Conservation (phyloP, 163 green algal genomes). For the Scenedesmus sp. region DNA sequence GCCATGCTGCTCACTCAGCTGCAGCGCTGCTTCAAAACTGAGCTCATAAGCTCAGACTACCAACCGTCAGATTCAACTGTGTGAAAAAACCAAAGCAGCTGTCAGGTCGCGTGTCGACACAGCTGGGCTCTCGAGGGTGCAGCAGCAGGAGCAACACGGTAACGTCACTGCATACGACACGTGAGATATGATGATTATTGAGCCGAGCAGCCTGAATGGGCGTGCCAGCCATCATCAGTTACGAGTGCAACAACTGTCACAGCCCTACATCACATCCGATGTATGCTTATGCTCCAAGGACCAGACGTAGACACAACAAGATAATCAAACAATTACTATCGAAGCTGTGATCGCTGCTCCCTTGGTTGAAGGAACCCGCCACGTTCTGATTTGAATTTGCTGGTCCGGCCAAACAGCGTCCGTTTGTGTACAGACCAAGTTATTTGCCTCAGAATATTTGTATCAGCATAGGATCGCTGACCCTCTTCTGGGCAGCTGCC, state of each 20-base stretch:
- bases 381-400: neutral
- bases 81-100: neutral
- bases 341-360: neutral
- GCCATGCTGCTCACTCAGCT: neutral
- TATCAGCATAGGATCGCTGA: neutral
- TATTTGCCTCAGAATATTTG: neutral
- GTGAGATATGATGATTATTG: neutral
- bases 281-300: neutral
- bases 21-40: neutral
- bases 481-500: neutral
- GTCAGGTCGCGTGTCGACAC: neutral
- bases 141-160: neutral
- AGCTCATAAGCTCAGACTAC: neutral
- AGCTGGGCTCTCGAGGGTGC: neutral
- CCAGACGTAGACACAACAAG: neutral
- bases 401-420: neutral
- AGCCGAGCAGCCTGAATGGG: neutral
- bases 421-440: neutral
- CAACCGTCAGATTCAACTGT: neutral
- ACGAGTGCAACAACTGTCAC: slow-evolving; percentile 2
- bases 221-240: neutral
- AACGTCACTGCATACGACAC: neutral
- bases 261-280: neutral
- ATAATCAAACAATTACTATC: neutral
- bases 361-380: neutral